Evolutionary conservation across 2,329 filamentous ascomycete species (phyloP), one percentile per base, ranked within the genome.

Genomic region (Cladorrhinum sp.): DNA sequence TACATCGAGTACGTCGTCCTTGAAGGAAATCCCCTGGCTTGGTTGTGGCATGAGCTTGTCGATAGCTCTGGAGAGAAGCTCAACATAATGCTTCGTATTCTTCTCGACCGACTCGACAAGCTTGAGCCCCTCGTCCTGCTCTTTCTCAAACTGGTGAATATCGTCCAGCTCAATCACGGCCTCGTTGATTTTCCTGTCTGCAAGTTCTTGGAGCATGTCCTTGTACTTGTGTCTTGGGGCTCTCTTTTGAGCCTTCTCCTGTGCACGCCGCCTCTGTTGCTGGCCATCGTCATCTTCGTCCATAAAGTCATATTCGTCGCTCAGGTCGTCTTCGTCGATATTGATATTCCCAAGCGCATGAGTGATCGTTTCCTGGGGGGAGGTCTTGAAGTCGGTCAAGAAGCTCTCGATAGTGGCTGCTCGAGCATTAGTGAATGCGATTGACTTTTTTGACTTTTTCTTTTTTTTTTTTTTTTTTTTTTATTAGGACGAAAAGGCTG

Each of bases 1-100:
- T 28, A 99, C 91, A 76, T 99, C 95, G 49, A 99, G 83, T 9
- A 98, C 93, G 75, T 99, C 95, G 71, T 97, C 93, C 75, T 98
- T 98, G 82, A 96, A 98, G 67, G 85, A 93, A 67, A 94, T 83
- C 66, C 96, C 92, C 57, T 81, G 82, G 14, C 85, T 89, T 46
- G 93, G 89, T 64, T 84, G 80, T 0, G 95, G 95, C 83, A 99
- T 86, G 58, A 91, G 83, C 62, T 87, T 89, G 77, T 99, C 95
- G 50, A 97, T 87, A 7, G 95, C 95, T 66, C 89, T 84, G 2
- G 94, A 94, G 62, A 98, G 77, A 62, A 98, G 85, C 71, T 99
- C 95, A 67, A 98, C 88, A 72, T 99, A 99, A 74, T 96, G 95
- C 71, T 95, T 90, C 16, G 95, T 92, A 76, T 99, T 99, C 67